Conservation (phyloP, 116 monocot genomes). For the Zostera marina region DNA sequence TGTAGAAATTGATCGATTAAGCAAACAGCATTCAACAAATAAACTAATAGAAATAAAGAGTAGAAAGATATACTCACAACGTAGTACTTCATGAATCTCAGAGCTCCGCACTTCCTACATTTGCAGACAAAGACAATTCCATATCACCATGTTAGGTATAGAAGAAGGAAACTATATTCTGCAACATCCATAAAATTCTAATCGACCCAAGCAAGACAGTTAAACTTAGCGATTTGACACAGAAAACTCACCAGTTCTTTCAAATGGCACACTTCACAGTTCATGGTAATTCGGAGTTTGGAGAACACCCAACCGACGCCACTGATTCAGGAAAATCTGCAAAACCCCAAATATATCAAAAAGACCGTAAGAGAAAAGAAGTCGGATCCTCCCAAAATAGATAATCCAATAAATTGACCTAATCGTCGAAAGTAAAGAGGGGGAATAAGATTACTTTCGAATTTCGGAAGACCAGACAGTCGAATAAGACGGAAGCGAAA, state of each 20-base stretch:
- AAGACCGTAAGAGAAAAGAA: not conserved
- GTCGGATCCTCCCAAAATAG: too few relatives aligned
- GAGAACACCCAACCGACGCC: not conserved
- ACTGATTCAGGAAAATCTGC: not conserved
- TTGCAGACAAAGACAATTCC: not conserved
- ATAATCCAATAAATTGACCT: too few relatives aligned
- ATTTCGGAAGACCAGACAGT: too few relatives aligned
- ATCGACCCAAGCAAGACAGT: not conserved
- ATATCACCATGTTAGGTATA: not conserved
- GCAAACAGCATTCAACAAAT: not conserved
- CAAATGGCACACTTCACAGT: conserved; percentile 66
- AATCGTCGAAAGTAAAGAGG: too few relatives aligned
- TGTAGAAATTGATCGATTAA: not conserved
- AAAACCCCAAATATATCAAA: not conserved
- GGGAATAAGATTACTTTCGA: too few relatives aligned
- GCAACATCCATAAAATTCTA: not conserved
- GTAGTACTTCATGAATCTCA: conserved; percentile 84
- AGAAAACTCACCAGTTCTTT: conserved; percentile 45
- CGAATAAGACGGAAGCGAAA: too few relatives aligned
- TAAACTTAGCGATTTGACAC: not conserved
- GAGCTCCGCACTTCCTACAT: conserved; percentile 55
- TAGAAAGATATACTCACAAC: conserved; percentile 40
- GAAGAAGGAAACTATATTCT: not conserved
- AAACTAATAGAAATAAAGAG: not conserved
- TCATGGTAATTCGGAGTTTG: conserved; percentile 16